Percentiles rank a stretch among this genome's conserved stretches.
Conservation (phyloP, 2,329 filamentous ascomycete species). For the Epichloe uncinata region DNA sequence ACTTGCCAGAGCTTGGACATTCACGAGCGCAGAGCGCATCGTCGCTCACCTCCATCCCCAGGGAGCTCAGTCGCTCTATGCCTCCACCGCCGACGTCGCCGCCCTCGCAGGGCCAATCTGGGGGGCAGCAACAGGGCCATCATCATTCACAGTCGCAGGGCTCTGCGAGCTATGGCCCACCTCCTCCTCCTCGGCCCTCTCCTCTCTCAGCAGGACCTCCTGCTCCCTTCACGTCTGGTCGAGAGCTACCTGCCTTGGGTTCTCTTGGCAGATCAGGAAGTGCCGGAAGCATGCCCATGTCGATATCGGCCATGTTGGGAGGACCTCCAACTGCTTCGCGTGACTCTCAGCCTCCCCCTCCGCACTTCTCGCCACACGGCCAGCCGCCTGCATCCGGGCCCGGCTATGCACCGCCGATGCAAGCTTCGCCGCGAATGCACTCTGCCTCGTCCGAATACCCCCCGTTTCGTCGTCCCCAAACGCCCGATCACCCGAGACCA, state of each 20-base stretch:
- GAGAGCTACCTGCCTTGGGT: slow-evolving; percentile 39
- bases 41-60: slow-evolving; percentile 26
- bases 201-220: slow-evolving; percentile 29
- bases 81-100: slow-evolving; percentile 31
- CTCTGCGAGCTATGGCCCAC: slow-evolving; percentile 28
- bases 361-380: slow-evolving; percentile 30
- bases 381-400: slow-evolving; percentile 28
- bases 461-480: slow-evolving; percentile 55
- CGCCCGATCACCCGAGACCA: slow-evolving; percentile 52
- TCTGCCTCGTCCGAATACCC: slow-evolving; percentile 44
- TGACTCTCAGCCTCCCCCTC: slow-evolving; percentile 24
- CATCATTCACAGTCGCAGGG: slow-evolving; percentile 19
- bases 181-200: slow-evolving; percentile 32
- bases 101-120: slow-evolving; percentile 20
- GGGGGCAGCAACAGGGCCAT: slow-evolving; percentile 13
- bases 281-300: slow-evolving; percentile 42
- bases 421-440: slow-evolving; percentile 43
- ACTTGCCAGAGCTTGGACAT: slow-evolving; percentile 23
- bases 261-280: slow-evolving; percentile 33
- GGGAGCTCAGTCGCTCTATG: slow-evolving; percentile 28
- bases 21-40: slow-evolving; percentile 32
- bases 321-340: slow-evolving; percentile 32
- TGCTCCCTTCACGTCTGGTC: slow-evolving; percentile 32
- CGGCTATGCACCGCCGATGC: slow-evolving; percentile 33
- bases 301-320: slow-evolving; percentile 47